Conservation (phyloP, 768 basidiomycete species). For the Tephrocybe sp. region DNA sequence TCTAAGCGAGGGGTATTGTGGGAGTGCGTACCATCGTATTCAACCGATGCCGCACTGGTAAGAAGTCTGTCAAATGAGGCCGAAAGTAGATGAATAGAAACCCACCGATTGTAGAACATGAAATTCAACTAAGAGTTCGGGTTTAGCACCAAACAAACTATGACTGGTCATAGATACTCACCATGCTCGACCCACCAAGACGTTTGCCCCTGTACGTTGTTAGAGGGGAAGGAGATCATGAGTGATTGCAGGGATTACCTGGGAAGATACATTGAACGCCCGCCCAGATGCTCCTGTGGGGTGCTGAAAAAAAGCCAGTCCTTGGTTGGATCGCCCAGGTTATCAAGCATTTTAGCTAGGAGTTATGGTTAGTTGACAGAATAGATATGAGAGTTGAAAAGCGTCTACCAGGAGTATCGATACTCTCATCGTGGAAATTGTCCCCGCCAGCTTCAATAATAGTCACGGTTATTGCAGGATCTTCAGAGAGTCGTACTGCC, state of each 20-base stretch:
- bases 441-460: constrained; percentile 1
- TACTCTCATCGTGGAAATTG: background rate
- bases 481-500: background rate
- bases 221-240: background rate
- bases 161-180: background rate
- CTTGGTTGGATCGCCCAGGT: background rate
- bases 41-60: background rate
- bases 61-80: background rate
- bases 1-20: no score
- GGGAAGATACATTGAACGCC: background rate
- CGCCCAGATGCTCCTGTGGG: background rate
- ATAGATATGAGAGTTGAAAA: background rate
- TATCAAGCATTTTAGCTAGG: background rate
- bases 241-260: background rate
- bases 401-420: background rate
- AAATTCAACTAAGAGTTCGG: background rate
- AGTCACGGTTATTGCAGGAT: background rate
- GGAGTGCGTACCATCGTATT: background rate
- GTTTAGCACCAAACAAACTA: background rate
- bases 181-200: constrained; percentile 2
- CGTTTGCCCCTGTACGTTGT: background rate
- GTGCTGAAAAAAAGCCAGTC: constrained; percentile 6
- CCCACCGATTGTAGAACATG: background rate
- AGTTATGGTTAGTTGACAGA: background rate
- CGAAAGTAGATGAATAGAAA: background rate